A percentile compares a stretch with the other conserved stretches of the same genome.
Conservation (phyloP, 2,329 filamentous ascomycete species). For the Huntiella moniliformis region DNA sequence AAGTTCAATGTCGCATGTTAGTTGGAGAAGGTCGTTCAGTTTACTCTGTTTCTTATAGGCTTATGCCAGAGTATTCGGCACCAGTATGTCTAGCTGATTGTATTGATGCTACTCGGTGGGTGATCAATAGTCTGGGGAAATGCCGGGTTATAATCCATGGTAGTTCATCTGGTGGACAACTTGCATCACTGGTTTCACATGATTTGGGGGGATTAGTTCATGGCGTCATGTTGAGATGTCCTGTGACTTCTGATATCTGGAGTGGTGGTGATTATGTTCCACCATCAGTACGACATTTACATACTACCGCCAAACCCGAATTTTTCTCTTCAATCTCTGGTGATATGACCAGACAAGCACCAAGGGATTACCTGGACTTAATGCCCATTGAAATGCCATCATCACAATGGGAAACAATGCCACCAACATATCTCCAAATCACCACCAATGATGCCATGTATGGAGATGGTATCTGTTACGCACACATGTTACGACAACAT, state of each 20-base stretch:
- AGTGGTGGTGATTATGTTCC: constrained; percentile 22
- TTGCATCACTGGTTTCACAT: constrained; percentile 27
- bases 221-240: constrained; percentile 28
- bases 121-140: constrained; percentile 8
- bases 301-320: constrained; percentile 22
- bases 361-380: constrained; percentile 22
- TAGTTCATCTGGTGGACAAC: constrained; percentile 29
- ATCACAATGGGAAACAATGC: constrained; percentile 18
- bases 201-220: constrained; percentile 12
- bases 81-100: constrained; percentile 24
- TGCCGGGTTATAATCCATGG: constrained; percentile 21
- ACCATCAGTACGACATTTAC: constrained; percentile 17
- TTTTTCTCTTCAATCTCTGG: constrained; percentile 22
- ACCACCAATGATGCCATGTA: constrained; percentile 32
- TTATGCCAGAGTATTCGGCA: constrained; percentile 24
- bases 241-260: constrained; percentile 28
- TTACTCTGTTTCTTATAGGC: constrained; percentile 28
- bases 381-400: constrained; percentile 24
- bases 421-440: constrained; percentile 29
- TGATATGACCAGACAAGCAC: constrained; percentile 18
- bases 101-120: constrained; percentile 19
- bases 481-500: constrained; percentile 21
- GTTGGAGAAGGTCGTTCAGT: constrained; percentile 17
- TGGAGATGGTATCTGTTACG: constrained; percentile 32
- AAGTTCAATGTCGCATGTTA: constrained; percentile 27